These are phyloP conservation scores for Tarenaya hassleriana DNA, from an alignment of 345 rosid species.

Conservation along the genomic window DNA sequence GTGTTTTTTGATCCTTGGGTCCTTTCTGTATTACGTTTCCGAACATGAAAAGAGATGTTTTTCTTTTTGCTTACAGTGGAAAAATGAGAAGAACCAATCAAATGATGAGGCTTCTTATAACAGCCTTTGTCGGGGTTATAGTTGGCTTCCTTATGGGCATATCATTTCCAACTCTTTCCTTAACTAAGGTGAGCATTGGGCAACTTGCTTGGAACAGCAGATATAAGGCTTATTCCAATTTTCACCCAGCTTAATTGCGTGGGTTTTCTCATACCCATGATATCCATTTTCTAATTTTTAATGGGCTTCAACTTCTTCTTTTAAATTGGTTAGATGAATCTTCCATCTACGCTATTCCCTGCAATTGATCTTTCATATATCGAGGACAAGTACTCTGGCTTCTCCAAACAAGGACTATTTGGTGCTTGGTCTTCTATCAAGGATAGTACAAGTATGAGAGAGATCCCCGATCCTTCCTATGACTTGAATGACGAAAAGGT, in stretches of 20 bases:
- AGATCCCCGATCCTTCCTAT: conserved; percentile 22
- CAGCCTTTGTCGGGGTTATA: conserved; percentile 55
- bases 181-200: conserved; percentile 67
- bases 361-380: conserved; percentile 71
- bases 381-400: conserved; percentile 75
- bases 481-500: conserved; percentile 50
- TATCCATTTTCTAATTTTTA: conserved; percentile 11
- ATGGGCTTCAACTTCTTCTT: conserved; percentile 18
- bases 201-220: neutral
- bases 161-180: conserved; percentile 65
- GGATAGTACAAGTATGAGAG: conserved; percentile 29
- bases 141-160: conserved; percentile 84
- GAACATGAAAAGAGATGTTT: too few species aligned
- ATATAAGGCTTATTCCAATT: neutral
- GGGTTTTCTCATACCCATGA: neutral
- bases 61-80: conserved; percentile 32
- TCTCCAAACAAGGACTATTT: conserved; percentile 60
- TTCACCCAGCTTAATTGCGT: too few species aligned
- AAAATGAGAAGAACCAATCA: conserved; percentile 56
- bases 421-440: conserved; percentile 68
- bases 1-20: too few species aligned
- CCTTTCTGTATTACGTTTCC: too few species aligned
- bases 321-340: conserved; percentile 55
- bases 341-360: conserved; percentile 74
- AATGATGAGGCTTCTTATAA: conserved; percentile 65